Evolutionary conservation across 73 alveolate species (phyloP).

Genomic region (Paramecium biaurelia): DNA sequence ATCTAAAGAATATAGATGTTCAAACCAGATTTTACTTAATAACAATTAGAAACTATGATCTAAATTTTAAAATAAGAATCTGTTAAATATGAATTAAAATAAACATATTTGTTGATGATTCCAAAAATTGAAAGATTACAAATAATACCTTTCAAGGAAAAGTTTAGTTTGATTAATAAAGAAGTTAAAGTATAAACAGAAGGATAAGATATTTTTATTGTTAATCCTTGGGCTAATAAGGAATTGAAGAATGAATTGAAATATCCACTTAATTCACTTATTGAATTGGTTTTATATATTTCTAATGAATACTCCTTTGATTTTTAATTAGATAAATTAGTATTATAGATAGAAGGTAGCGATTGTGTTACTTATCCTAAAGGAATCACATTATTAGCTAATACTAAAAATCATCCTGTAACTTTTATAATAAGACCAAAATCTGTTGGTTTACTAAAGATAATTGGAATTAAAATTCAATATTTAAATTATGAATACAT

Average conservation of each 20-base stretch:
- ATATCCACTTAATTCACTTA: background rate
- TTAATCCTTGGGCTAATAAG: conserved; percentile 39
- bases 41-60: background rate
- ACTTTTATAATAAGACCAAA: background rate
- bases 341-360: background rate
- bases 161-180: background rate
- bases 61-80: background rate
- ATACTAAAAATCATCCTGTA: background rate
- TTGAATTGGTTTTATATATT: background rate
- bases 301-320: background rate
- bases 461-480: background rate
- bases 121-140: background rate
- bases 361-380: conserved; percentile 25
- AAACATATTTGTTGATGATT: background rate
- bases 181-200: background rate
- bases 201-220: background rate
- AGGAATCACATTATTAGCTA: background rate
- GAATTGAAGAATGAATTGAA: background rate
- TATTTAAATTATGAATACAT: background rate
- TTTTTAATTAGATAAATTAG: background rate
- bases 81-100: background rate
- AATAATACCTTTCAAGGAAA: background rate
- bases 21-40: background rate
- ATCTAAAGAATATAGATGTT: background rate
- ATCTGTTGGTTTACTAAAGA: background rate